phyloP scores from a whole-genome alignment of 805 yeast species.

The Barnettozyma californica region DNA sequence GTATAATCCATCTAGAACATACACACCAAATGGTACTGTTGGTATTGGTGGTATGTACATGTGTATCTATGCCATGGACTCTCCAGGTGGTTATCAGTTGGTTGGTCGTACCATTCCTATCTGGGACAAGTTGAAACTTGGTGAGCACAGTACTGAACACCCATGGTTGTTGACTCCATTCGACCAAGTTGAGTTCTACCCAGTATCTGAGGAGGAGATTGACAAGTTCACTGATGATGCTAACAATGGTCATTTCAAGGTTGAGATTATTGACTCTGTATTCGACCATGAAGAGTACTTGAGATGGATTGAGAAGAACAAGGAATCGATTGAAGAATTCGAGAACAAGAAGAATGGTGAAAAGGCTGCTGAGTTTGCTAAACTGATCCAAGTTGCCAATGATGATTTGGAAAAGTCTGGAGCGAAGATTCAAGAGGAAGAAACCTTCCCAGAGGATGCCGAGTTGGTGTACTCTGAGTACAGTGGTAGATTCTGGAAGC shows the following conservation, averaged over 20 bases:
- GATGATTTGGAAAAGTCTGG: conserved; percentile 59
- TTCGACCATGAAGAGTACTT: conserved; percentile 80
- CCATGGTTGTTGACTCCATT: conserved; percentile 94
- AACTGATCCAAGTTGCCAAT: conserved; percentile 75
- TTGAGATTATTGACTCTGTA: conserved; percentile 68
- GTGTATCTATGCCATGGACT: conserved; percentile 93
- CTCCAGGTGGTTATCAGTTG: conserved; percentile 97
- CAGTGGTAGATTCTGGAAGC: conserved; percentile 97
- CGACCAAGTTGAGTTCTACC: conserved; percentile 92
- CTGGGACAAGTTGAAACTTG: conserved; percentile 90
- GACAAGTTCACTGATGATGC: conserved; percentile 67
- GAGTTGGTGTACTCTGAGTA: conserved; percentile 87
- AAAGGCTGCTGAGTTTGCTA: conserved; percentile 79
- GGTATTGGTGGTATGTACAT: conserved; percentile 98
- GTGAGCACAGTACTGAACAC: conserved; percentile 50
- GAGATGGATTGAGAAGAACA: conserved; percentile 71
- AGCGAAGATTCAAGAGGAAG: conserved; percentile 40
- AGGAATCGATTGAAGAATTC: conserved; percentile 66
- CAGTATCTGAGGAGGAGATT: conserved; percentile 80
- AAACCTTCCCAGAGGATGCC: conserved; percentile 70
- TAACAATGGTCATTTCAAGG: conserved; percentile 72
- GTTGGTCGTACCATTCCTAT: conserved; percentile 96
- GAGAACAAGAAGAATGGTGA: conserved; percentile 69
- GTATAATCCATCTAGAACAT: conserved; percentile 94
- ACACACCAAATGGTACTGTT: conserved; percentile 93